These are phyloP conservation scores for Aegilops longissima DNA, from an alignment of 176 grass and related monocot genomes.

Conservation along the genomic window DNA sequence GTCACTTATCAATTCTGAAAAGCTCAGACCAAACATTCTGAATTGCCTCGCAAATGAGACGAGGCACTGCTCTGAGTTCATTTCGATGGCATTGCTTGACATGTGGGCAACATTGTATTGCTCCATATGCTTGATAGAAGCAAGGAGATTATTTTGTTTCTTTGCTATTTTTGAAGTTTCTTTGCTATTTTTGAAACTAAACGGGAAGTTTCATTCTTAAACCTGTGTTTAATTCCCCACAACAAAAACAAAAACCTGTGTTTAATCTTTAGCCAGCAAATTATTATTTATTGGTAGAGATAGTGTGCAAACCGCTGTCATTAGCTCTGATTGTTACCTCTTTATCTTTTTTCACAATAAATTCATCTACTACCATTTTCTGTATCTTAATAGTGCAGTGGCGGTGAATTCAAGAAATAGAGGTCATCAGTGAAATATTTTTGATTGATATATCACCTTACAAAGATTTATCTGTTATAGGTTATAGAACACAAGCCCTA, in stretches of 20 bases:
- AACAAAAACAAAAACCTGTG: background rate
- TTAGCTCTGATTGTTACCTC: background rate
- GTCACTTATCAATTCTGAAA: background rate
- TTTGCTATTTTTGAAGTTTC: background rate
- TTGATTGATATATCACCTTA: background rate
- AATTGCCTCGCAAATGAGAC: background rate
- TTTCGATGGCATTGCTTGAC: background rate
- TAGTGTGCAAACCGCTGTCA: background rate
- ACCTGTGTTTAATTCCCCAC: background rate
- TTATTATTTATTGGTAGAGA: background rate
- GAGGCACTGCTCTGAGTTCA: background rate
- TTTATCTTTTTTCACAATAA: background rate
- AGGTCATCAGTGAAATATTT: background rate
- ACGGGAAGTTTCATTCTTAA: background rate
- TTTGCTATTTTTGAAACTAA: background rate
- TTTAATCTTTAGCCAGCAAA: background rate
- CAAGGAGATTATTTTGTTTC: background rate
- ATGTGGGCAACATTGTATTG: background rate
- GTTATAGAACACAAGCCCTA: constrained; percentile 99
- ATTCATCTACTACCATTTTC: background rate
- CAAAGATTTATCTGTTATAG: constrained; percentile 34
- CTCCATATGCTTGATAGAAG: background rate
- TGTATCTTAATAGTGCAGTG: background rate
- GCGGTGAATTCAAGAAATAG: constrained; percentile 4
- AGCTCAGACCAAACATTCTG: background rate